A percentile compares a stretch with the other conserved stretches of the same genome.
Evolutionary conservation across 2,329 filamentous ascomycete species (phyloP).

Genomic region (Paecilomyces fulvus): DNA sequence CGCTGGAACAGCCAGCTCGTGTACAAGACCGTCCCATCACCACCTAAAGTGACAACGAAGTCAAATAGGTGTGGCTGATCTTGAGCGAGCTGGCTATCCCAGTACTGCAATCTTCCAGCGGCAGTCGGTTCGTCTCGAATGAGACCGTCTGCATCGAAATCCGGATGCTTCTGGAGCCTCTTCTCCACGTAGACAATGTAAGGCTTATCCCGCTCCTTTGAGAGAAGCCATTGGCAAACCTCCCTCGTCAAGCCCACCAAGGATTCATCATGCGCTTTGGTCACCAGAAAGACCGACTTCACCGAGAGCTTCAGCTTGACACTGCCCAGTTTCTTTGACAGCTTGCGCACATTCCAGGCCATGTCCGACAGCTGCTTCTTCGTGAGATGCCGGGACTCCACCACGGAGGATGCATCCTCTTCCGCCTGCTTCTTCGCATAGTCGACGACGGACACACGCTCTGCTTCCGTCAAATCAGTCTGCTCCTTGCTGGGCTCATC

Average conservation of each 20-base stretch:
- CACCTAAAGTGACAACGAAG: slow-evolving; percentile 83
- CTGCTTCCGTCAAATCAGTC: slow-evolving; percentile 13
- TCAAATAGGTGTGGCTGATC: slow-evolving; percentile 80
- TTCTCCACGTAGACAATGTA: slow-evolving; percentile 80
- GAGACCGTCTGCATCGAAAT: slow-evolving; percentile 66
- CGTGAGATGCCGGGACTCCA: slow-evolving; percentile 69
- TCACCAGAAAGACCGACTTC: slow-evolving; percentile 75
- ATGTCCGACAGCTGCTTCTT: slow-evolving; percentile 95
- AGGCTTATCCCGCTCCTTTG: slow-evolving; percentile 53
- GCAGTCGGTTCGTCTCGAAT: slow-evolving; percentile 52
- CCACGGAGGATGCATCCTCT: slow-evolving; percentile 29
- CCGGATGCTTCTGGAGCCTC: slow-evolving; percentile 59
- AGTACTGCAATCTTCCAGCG: slow-evolving; percentile 62
- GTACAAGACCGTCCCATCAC: slow-evolving; percentile 94
- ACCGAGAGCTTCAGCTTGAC: slow-evolving; percentile 76
- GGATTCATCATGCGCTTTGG: slow-evolving; percentile 80
- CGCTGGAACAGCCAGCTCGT: slow-evolving; percentile 95
- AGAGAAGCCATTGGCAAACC: slow-evolving; percentile 71
- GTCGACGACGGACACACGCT: slow-evolving; percentile 17
- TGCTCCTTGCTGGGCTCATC: slow-evolving; percentile 11
- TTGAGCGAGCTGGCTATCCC: slow-evolving; percentile 71
- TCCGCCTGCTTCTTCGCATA: slow-evolving; percentile 13
- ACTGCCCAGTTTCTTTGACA: slow-evolving; percentile 77
- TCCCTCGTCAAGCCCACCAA: slow-evolving; percentile 70
- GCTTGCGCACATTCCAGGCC: slow-evolving; percentile 88